phyloP scores from a whole-genome alignment of 805 yeast genomes.

The Candida ascalaphidarum region DNA sequence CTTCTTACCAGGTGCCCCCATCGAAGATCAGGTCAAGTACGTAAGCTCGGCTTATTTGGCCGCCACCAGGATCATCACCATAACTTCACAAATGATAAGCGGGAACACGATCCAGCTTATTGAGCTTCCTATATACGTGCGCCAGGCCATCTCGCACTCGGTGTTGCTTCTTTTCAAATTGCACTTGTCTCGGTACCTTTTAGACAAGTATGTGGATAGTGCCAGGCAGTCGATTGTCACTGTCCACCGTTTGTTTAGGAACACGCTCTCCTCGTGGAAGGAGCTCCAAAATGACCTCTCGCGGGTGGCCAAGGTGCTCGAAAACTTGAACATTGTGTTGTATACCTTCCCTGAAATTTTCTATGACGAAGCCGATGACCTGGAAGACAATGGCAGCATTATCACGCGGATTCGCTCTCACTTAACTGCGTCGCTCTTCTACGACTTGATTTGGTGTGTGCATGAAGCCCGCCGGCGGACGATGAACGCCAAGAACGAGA shows the following conservation, averaged over 20 bases:
- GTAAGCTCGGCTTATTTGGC: slow-evolving; percentile 74
- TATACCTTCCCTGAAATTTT: slow-evolving; percentile 83
- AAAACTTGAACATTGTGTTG: slow-evolving; percentile 77
- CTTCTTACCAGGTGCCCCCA: slow-evolving; percentile 82
- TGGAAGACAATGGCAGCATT: slow-evolving; percentile 32
- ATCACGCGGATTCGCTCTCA: slow-evolving; percentile 88
- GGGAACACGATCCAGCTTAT: slow-evolving; percentile 56
- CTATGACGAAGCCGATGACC: slow-evolving; percentile 33
- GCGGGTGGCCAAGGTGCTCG: slow-evolving; percentile 84
- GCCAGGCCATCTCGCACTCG: slow-evolving; percentile 79
- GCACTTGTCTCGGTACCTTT: slow-evolving; percentile 66
- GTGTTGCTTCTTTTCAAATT: slow-evolving; percentile 73
- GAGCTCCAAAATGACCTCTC: slow-evolving; percentile 85
- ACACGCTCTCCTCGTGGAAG: slow-evolving; percentile 87
- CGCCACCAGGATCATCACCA: slow-evolving; percentile 75
- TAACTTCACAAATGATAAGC: slow-evolving; percentile 56
- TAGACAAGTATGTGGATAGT: slow-evolving; percentile 73
- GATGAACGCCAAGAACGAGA: slow-evolving; percentile 19
- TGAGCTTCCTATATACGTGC: slow-evolving; percentile 77
- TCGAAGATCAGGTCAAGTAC: slow-evolving; percentile 78
- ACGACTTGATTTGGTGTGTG: slow-evolving; percentile 88
- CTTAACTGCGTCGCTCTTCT: slow-evolving; percentile 81
- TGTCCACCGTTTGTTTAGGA: slow-evolving; percentile 79
- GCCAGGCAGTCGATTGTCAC: slow-evolving; percentile 92
- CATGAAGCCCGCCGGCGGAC: slow-evolving; percentile 84